Percentiles rank a stretch among this genome's conserved stretches.
Evolutionary conservation across 1,139 yeast genomes (phyloP).

Genomic region (Sugiyamaella neomexicana): DNA sequence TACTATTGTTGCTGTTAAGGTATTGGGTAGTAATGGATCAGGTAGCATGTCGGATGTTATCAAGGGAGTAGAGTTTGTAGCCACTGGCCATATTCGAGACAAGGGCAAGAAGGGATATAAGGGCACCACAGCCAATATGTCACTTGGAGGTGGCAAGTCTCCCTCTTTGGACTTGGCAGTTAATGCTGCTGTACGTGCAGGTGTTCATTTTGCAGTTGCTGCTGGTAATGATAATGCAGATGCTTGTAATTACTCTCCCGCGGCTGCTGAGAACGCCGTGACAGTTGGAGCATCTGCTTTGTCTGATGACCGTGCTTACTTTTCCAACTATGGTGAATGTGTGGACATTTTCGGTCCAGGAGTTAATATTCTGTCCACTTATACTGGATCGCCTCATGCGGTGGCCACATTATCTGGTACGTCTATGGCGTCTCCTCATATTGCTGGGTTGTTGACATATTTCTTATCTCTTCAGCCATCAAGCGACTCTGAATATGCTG

Average conservation of each 20-base stretch:
- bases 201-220: constrained; percentile 63
- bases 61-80: constrained; percentile 49
- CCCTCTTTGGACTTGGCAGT: constrained; percentile 55
- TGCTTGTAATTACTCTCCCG: constrained; percentile 64
- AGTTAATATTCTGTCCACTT: constrained; percentile 52
- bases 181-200: constrained; percentile 59
- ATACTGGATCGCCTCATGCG: constrained; percentile 80
- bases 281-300: constrained; percentile 61
- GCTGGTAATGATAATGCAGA: constrained; percentile 68
- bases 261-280: constrained; percentile 57
- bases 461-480: constrained; percentile 90
- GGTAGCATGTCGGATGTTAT: constrained; percentile 53
- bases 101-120: constrained; percentile 49
- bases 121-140: constrained; percentile 61
- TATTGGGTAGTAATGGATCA: constrained; percentile 51
- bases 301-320: constrained; percentile 54
- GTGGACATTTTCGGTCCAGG: constrained; percentile 69
- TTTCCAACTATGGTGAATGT: constrained; percentile 66
- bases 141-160: constrained; percentile 62
- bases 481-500: constrained; percentile 68
- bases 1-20: constrained; percentile 58
- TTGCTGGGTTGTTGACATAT: constrained; percentile 83
- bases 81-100: constrained; percentile 41
- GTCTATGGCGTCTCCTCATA: constrained; percentile 98
- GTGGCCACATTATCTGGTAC: constrained; percentile 95